Evolutionary conservation across 345 rosid species (phyloP), one percentile per base, ranked within the genome.

Genomic region (Cochlearia excelsa): DNA sequence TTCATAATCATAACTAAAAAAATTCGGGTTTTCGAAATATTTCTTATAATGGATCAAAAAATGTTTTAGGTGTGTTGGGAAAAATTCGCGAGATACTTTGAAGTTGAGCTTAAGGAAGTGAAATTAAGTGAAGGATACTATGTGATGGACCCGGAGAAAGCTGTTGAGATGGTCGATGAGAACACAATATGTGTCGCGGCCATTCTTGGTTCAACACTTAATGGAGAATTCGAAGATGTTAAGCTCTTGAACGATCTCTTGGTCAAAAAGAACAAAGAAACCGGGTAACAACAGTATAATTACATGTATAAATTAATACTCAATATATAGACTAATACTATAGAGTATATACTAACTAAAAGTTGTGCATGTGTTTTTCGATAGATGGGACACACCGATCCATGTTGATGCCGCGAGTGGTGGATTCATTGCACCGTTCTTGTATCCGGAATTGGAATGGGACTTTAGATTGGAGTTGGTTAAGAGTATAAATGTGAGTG

Each of bases 351-450:
- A 39, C n/a, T 39, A 9, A 16, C 23, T 16, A 16, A 16, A 39
- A 39, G 1, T 37, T 48, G 6, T 30, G 43, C 8, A 30, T 44
- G 40, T 40, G 26, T 61, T 30, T 39, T 5, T 34, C 3, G 7
- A 40, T 70, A 77, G 84, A 6, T 82, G 87, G 87, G 84, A 82
- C 30, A 82, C 84, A 33, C 80, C 87, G 2, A 79, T 82, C 43
- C 87, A 82, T 27, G 87, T 82, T 2, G 87, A 82, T 56, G 87
- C 87, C 2, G 87, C 84, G 1, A 82, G 87, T 48, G 87, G 87
- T 44, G 86, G 86, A 37, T 79, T 82, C 51, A 77, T 79, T 8
- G 86, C 86, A 26, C 84, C 86, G 2, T 82, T 82, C 34, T 38
- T 82, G 51, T 77, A 77, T 68, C 87, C 84, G 10, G 87, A 82